Evolutionary conservation across 2,329 filamentous ascomycete species (phyloP).

Genomic region (Xenoacremonium recifei): DNA sequence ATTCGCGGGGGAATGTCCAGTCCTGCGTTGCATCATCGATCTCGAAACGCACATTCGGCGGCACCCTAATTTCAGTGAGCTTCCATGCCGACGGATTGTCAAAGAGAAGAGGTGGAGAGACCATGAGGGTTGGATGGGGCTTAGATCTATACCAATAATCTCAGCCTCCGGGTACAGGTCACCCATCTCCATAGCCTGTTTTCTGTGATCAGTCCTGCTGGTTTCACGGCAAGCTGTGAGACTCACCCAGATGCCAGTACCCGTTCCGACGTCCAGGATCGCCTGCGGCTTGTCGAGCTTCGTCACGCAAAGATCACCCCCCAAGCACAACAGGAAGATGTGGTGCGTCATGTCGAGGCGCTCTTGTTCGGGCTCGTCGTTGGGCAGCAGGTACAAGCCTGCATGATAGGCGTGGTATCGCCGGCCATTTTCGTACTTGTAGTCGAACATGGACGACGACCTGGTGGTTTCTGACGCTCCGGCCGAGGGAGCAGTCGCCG

Average conservation of each 20-base stretch:
- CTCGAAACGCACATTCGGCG: constrained; percentile 24
- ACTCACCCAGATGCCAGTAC: constrained; percentile 20
- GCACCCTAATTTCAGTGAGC: no score
- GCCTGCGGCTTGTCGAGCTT: constrained; percentile 15
- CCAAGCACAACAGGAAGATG: constrained; percentile 45
- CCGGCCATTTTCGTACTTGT: constrained; percentile 37
- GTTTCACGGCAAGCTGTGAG: no score
- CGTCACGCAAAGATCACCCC: constrained; percentile 35
- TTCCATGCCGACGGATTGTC: background rate
- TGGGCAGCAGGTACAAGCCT: constrained; percentile 29
- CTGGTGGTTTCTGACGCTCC: constrained; percentile 20
- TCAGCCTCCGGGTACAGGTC: constrained; percentile 21
- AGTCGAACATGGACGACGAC: constrained; percentile 33
- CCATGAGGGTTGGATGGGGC: constrained; percentile 23
- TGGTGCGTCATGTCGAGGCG: constrained; percentile 54
- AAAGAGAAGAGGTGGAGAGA: background rate
- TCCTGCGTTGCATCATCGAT: constrained; percentile 23
- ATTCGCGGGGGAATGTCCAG: constrained; percentile 20
- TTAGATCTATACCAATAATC: constrained; percentile 25
- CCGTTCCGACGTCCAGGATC: constrained; percentile 24
- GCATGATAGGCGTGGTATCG: constrained; percentile 37
- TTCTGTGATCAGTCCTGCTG: background rate
- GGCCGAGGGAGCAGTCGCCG: no score
- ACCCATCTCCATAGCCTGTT: constrained; percentile 44
- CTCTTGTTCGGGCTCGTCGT: constrained; percentile 42